phyloP scores from a whole-genome alignment of 495 filamentous ascomycete genomes.

The Hyphodiscus hymeniophilus region DNA sequence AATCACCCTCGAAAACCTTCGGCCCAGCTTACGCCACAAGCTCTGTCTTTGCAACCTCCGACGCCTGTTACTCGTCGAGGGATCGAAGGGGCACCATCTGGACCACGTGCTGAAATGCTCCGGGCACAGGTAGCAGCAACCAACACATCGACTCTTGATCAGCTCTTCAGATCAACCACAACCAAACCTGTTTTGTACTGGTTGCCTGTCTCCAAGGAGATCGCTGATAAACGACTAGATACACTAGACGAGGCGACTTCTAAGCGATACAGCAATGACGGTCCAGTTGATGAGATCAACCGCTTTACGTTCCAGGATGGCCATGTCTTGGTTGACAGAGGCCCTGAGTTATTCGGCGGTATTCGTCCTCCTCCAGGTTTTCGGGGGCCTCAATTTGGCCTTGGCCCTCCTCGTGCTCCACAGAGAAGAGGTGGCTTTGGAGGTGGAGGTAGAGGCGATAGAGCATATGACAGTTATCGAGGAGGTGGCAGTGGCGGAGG shows the following conservation, averaged over 20 bases:
- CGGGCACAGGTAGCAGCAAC: not conserved
- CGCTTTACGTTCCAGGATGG: conserved; percentile 73
- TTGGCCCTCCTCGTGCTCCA: conserved; percentile 16
- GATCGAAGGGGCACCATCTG: conserved; percentile 34
- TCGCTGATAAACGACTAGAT: conserved; percentile 58
- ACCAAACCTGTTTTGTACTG: conserved; percentile 32
- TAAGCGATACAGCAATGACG: conserved; percentile 32
- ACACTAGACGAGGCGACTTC: conserved; percentile 47
- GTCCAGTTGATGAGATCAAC: conserved; percentile 51
- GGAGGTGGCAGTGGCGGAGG: not conserved
- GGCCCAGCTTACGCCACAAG: not conserved
- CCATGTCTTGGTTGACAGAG: conserved; percentile 63
- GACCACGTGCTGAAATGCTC: conserved; percentile 24
- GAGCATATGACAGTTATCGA: conserved; percentile 5
- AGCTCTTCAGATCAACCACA: conserved; percentile 20
- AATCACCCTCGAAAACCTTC: not conserved
- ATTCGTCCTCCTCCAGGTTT: conserved; percentile 37
- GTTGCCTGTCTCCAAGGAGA: conserved; percentile 39
- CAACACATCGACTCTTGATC: conserved; percentile 6
- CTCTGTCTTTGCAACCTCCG: not conserved
- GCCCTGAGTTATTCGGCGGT: conserved; percentile 56
- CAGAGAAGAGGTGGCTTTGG: conserved; percentile 15
- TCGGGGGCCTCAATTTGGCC: conserved; percentile 7
- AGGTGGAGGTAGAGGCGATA: conserved; percentile 13
- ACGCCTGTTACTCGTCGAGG: conserved; percentile 12